phyloP scores from a whole-genome alignment of 345 rosid species.

The Gossypium turneri region DNA sequence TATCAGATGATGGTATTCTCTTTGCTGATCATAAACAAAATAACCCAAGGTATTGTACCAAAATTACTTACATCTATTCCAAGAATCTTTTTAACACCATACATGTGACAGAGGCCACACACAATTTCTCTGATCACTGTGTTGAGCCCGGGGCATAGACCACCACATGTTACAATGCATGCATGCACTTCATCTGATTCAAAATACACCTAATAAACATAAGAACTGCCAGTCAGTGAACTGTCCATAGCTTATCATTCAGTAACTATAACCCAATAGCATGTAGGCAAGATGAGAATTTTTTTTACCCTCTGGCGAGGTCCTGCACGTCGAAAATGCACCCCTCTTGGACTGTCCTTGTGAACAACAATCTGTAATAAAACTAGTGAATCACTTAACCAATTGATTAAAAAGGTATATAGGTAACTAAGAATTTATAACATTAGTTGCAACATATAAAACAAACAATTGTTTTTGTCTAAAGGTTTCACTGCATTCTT shows the following conservation, averaged over 20 bases:
- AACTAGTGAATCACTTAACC: neutral
- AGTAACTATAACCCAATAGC: neutral
- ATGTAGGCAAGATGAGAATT: conserved; percentile 3
- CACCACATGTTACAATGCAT: conserved; percentile 92
- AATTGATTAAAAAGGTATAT: neutral
- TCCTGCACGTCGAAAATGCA: conserved; percentile 89
- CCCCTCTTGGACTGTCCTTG: conserved; percentile 71
- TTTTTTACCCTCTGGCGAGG: conserved; percentile 78
- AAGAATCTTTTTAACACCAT: conserved; percentile 65
- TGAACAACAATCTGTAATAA: conserved; percentile 65
- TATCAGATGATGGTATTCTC: neutral
- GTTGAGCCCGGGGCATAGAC: conserved; percentile 92
- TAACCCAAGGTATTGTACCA: neutral
- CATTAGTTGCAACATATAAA: neutral
- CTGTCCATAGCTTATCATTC: conserved; percentile 1
- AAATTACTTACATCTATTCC: conserved; percentile 74
- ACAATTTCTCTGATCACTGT: conserved; percentile 96
- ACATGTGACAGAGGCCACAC: conserved; percentile 67
- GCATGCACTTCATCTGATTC: conserved; percentile 78
- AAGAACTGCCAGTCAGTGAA: conserved; percentile 4
- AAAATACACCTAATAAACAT: conserved; percentile 54
- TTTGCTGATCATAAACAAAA: neutral
- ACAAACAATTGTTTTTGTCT: neutral
- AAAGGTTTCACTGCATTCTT: neutral
- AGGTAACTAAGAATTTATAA: neutral